A percentile compares a stretch with the other conserved stretches of the same genome.
Evolutionary conservation across 1,139 yeast genomes (phyloP).

Genomic region (Kluyveromyces sp.): DNA sequence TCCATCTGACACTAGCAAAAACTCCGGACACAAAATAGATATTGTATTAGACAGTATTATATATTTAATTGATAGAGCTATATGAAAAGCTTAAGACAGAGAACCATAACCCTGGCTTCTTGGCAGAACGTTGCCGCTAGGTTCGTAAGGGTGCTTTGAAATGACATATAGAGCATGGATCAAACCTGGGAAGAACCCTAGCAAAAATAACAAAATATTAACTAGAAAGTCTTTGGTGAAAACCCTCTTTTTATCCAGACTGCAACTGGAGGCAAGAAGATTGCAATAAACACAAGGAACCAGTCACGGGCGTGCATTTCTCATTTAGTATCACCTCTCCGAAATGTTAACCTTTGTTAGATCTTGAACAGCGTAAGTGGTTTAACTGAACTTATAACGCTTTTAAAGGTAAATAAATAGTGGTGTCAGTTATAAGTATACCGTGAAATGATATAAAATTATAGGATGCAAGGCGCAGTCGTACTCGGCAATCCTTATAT

Average conservation of each 20-base stretch:
- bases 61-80: too few species aligned
- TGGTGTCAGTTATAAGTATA: too few species aligned
- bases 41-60: background rate
- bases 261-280: conserved; percentile 76
- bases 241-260: conserved; percentile 72
- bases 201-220: conserved; percentile 63
- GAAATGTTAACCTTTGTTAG: too few species aligned
- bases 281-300: conserved; percentile 70
- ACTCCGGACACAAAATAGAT: too few species aligned
- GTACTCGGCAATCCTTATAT: too few species aligned
- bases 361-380: too few species aligned
- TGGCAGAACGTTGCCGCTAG: conserved; percentile 9
- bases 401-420: too few species aligned
- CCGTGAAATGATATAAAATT: too few species aligned
- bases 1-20: background rate
- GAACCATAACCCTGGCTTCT: conserved; percentile 11
- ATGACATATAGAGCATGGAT: conserved; percentile 51
- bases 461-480: too few species aligned
- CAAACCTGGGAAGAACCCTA: conserved; percentile 80
- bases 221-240: conserved; percentile 49
- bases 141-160: conserved; percentile 21
- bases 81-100: background rate
- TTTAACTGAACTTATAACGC: too few species aligned
- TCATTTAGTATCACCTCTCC: conserved; percentile 5
- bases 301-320: conserved; percentile 53